Percentiles rank a stretch among this genome's conserved stretches.
Conservation (phyloP, 2,329 filamentous ascomycete genomes). For the Fusarium musae region DNA sequence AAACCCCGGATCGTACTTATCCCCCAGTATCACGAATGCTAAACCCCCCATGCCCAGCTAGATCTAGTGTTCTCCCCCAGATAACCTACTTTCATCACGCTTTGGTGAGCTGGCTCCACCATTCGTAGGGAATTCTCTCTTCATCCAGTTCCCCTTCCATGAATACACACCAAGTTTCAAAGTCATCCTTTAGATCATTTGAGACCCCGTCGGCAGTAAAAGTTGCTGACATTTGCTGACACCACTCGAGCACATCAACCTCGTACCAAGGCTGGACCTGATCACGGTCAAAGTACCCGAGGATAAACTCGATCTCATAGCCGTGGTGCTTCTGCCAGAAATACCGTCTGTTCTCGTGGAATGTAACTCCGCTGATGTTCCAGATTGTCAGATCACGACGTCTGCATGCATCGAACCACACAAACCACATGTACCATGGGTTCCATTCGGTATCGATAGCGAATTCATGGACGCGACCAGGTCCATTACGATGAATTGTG, state of each 20-base stretch:
- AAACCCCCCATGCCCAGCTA: neutral
- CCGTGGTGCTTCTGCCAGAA: neutral
- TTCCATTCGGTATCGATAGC: neutral
- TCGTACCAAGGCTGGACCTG: neutral
- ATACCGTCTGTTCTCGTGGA: neutral
- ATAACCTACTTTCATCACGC: no score
- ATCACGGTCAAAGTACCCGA: neutral
- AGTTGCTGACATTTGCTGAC: neutral
- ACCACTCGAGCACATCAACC: conserved; percentile 1
- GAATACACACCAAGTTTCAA: neutral
- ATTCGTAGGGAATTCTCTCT: neutral
- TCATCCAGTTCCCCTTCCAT: neutral
- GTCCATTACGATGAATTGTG: neutral
- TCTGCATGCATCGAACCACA: neutral
- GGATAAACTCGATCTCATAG: neutral
- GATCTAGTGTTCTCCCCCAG: neutral
- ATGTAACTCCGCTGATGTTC: rapidly evolving
- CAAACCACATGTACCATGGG: conserved; percentile 1
- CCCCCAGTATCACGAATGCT: neutral
- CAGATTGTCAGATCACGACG: neutral
- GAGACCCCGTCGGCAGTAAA: neutral
- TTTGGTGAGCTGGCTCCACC: neutral
- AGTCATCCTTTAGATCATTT: rapidly evolving
- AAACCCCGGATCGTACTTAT: no score
- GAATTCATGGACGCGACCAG: conserved; percentile 8